Evolutionary conservation across 2,329 filamentous ascomycete species (phyloP).

Genomic region (Exutisphaerella laricina): DNA sequence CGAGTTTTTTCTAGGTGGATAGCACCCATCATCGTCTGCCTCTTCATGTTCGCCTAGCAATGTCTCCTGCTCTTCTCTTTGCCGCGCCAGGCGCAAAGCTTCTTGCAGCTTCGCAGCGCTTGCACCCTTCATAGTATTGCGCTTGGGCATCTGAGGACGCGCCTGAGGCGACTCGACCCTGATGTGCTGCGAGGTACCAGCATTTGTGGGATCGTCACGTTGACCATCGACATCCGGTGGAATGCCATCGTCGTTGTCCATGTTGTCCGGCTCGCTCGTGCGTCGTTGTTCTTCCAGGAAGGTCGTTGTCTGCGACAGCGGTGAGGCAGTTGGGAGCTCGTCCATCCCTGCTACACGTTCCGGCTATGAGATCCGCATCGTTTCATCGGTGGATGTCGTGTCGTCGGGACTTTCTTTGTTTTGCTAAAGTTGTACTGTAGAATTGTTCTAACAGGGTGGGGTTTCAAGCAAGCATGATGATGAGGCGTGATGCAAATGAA

Average conservation of each 20-base stretch:
- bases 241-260: background rate
- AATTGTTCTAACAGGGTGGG: background rate
- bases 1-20: conserved; percentile 35
- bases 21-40: conserved; percentile 44
- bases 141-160: conserved; percentile 27
- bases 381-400: background rate
- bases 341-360: conserved; percentile 1
- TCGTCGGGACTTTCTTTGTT: background rate
- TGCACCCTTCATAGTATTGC: conserved; percentile 26
- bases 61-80: conserved; percentile 46
- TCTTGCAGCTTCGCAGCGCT: conserved; percentile 35
- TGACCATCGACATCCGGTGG: background rate
- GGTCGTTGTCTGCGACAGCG: conserved; percentile 5
- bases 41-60: conserved; percentile 42
- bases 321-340: background rate
- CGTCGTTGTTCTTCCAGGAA: conserved; percentile 11
- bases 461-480: conserved; percentile 3
- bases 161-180: conserved; percentile 23
- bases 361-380: background rate
- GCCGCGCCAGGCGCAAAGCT: conserved; percentile 37
- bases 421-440: background rate
- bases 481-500: background rate
- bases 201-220: conserved; percentile 4
- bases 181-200: conserved; percentile 24
- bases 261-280: conserved; percentile 4